Percentiles rank a stretch among this genome's conserved stretches.
Conservation (phyloP, 306 rosid species). For the Mimosa pudica region DNA sequence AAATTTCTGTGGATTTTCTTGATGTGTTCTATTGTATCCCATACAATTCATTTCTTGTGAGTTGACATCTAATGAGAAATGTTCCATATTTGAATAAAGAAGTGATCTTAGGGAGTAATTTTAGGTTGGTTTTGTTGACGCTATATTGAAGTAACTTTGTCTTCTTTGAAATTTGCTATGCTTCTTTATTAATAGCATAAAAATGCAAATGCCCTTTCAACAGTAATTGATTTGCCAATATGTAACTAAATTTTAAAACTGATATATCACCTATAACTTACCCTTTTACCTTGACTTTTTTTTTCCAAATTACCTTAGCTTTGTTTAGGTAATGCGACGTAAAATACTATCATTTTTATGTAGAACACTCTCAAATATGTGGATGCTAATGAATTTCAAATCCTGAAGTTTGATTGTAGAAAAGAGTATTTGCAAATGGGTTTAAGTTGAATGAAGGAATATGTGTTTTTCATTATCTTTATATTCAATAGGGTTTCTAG, state of each 20-base stretch:
- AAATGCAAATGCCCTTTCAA: not conserved
- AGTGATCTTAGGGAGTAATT: not conserved
- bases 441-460: not conserved
- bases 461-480: not conserved
- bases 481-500: not conserved
- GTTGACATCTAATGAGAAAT: not conserved
- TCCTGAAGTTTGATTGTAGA: not conserved
- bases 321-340: not conserved
- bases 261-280: not conserved
- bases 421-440: not conserved
- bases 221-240: not conserved
- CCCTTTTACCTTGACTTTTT: too few relatives aligned
- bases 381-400: not conserved
- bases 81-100: not conserved
- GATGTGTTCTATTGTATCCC: not conserved
- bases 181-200: slow-evolving; percentile 2
- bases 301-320: not conserved
- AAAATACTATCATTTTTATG: not conserved
- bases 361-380: not conserved
- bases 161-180: slow-evolving; percentile 1
- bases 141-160: not conserved
- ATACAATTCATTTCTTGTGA: not conserved
- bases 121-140: not conserved
- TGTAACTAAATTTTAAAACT: not conserved
- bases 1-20: not conserved